Evolutionary conservation across 768 basidiomycete genomes (phyloP).

Genomic region (Lactarius deliciosus): DNA sequence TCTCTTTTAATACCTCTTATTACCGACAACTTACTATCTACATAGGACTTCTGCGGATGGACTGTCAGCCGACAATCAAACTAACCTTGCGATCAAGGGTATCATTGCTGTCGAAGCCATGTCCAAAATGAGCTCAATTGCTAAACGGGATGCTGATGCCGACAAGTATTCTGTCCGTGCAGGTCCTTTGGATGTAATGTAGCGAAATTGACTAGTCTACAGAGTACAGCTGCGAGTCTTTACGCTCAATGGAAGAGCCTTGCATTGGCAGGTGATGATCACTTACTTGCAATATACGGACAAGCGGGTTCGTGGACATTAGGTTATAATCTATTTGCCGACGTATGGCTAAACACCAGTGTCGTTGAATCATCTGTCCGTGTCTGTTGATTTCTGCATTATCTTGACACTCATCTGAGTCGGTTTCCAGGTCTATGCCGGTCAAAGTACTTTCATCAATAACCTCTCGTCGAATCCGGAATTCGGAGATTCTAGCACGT

Average conservation of each 20-base stretch:
- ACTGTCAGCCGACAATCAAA: constrained; percentile 48
- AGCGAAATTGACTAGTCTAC: not conserved
- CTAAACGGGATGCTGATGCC: constrained; percentile 28
- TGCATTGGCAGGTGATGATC: constrained; percentile 15
- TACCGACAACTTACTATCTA: not conserved
- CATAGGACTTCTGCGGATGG: constrained; percentile 3
- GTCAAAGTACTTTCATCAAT: constrained; percentile 14
- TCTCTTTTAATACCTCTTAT: constrained; percentile 41
- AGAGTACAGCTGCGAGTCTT: not conserved
- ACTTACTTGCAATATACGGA: constrained; percentile 11
- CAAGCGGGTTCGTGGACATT: constrained; percentile 49
- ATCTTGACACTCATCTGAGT: not conserved
- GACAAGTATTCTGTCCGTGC: constrained; percentile 33
- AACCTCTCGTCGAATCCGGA: not conserved
- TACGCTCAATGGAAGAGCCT: constrained; percentile 23
- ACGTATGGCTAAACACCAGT: constrained; percentile 54
- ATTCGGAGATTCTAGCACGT: constrained; percentile 15
- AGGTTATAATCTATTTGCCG: constrained; percentile 62
- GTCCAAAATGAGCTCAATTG: constrained; percentile 48
- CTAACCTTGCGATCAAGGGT: constrained; percentile 73
- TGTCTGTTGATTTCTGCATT: not conserved
- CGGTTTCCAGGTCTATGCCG: constrained; percentile 13
- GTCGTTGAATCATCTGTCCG: constrained; percentile 40
- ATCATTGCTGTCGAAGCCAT: constrained; percentile 66
- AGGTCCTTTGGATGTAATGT: no score